These are phyloP conservation scores for Solioccasus polychromus DNA, from an alignment of 768 basidiomycete genomes.

Conservation along the genomic window DNA sequence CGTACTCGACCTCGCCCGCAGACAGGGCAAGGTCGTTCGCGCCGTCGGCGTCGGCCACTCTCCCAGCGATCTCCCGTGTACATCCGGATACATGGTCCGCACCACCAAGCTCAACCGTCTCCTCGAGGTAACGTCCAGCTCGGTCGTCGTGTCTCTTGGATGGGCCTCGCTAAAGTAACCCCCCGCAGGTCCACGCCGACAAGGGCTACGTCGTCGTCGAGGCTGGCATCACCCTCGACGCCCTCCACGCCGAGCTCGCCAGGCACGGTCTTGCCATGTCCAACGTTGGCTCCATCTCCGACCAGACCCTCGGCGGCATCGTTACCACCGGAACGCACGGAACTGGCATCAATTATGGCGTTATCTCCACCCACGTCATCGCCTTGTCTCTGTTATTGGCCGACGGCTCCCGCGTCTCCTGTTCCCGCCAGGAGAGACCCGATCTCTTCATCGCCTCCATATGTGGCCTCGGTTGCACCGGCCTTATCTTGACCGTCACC, in stretches of 20 bases:
- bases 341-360: conserved; percentile 73
- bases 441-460: conserved; percentile 89
- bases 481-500: conserved; percentile 76
- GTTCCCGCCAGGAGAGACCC: conserved; percentile 57
- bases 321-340: conserved; percentile 96
- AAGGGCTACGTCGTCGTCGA: conserved; percentile 67
- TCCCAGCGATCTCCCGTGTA: conserved; percentile 92
- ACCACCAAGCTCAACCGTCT: conserved; percentile 70
- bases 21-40: conserved; percentile 68
- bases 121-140: conserved; percentile 77
- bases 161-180: conserved; percentile 1
- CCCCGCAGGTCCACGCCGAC: conserved; percentile 61
- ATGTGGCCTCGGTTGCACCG: conserved; percentile 89
- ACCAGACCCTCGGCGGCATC: conserved; percentile 91
- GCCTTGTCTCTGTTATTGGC: conserved; percentile 76
- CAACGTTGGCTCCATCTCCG: conserved; percentile 94
- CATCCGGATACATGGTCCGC: conserved; percentile 79
- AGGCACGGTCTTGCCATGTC: conserved; percentile 75
- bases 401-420: conserved; percentile 64
- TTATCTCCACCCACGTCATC: conserved; percentile 78
- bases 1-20: conserved; percentile 76
- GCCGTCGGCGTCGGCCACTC: conserved; percentile 91
- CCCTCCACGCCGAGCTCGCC: conserved; percentile 68
- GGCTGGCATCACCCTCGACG: conserved; percentile 75
- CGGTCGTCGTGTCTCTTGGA: conserved; percentile 5